Percentiles rank a stretch among this genome's conserved stretches.
Conservation (phyloP, 139 green algal genomes). For the Mychonastes homosphaera region DNA sequence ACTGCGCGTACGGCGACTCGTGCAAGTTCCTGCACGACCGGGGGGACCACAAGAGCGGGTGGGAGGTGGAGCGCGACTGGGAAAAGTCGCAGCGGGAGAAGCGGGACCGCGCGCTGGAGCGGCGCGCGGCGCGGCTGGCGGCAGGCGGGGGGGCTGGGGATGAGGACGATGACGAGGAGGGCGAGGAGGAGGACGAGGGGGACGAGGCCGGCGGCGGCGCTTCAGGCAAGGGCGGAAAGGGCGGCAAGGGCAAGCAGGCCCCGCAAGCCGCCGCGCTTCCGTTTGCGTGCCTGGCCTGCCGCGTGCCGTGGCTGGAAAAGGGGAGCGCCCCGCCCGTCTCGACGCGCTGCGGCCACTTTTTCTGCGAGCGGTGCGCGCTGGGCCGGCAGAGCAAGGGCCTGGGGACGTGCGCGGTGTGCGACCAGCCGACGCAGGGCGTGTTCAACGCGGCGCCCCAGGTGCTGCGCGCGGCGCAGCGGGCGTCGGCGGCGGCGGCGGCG, state of each 20-base stretch:
- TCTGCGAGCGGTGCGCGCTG: constrained; percentile 94
- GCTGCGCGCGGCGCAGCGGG: no score
- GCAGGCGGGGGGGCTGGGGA: constrained; percentile 33
- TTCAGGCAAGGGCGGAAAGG: not conserved
- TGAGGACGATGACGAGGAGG: constrained; percentile 44
- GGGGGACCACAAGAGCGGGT: constrained; percentile 95
- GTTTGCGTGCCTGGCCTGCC: constrained; percentile 90
- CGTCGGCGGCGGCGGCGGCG: no score
- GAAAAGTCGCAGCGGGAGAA: no score
- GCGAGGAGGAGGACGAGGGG: constrained; percentile 51
- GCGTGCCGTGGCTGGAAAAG: constrained; percentile 65
- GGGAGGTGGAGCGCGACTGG: constrained; percentile 90
- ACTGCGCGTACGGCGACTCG: constrained; percentile 90
- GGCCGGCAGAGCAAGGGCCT: not conserved
- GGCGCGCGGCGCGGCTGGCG: constrained; percentile 25
- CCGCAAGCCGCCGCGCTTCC: constrained; percentile 82
- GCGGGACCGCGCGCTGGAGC: constrained; percentile 70
- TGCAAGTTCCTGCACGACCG: constrained; percentile 99
- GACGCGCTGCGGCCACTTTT: constrained; percentile 87
- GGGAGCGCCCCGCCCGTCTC: constrained; percentile 80
- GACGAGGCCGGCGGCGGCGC: constrained; percentile 12
- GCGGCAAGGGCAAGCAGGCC: constrained; percentile 11
- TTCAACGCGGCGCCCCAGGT: constrained; percentile 96
- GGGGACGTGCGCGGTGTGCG: constrained; percentile 82
- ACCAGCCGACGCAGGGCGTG: constrained; percentile 78